phyloP scores from a whole-genome alignment of 1,284 basidiomycete species.

The Schizophyllum amplum region DNA sequence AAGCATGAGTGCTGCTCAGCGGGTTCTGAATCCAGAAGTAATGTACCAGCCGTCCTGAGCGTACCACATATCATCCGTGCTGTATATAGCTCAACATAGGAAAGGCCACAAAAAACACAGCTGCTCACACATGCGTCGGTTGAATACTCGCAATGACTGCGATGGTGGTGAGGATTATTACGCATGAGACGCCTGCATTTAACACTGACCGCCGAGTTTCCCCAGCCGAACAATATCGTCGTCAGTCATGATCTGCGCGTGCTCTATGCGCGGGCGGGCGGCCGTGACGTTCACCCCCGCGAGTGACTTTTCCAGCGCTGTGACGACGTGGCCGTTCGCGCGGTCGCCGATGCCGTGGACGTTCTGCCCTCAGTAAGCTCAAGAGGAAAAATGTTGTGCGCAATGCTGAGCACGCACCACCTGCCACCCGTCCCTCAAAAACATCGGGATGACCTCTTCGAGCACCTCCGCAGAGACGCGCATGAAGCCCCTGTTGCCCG shows the following conservation, averaged over 20 bases:
- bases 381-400: background rate
- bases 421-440: conserved; percentile 73
- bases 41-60: conserved; percentile 74
- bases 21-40: conserved; percentile 24
- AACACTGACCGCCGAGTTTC: conserved; percentile 55
- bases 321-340: conserved; percentile 78
- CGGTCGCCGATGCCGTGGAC: conserved; percentile 90
- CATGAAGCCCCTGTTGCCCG: conserved; percentile 71
- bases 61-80: conserved; percentile 86
- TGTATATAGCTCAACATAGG: conserved; percentile 18
- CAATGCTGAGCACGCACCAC: conserved; percentile 43
- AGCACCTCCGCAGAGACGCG: conserved; percentile 59
- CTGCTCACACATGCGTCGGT: conserved; percentile 77
- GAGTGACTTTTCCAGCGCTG: conserved; percentile 70
- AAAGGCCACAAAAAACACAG: background rate
- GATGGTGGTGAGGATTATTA: conserved; percentile 3
- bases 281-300: conserved; percentile 48
- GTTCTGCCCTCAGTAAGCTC: conserved; percentile 43
- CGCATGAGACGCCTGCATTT: conserved; percentile 1
- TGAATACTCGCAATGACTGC: conserved; percentile 75
- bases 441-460: conserved; percentile 56
- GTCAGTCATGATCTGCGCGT: conserved; percentile 77
- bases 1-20: background rate
- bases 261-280: conserved; percentile 79
- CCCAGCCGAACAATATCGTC: conserved; percentile 71